Conservation (phyloP, 257 asterid genomes). For the Nicotiana sylvestris region DNA sequence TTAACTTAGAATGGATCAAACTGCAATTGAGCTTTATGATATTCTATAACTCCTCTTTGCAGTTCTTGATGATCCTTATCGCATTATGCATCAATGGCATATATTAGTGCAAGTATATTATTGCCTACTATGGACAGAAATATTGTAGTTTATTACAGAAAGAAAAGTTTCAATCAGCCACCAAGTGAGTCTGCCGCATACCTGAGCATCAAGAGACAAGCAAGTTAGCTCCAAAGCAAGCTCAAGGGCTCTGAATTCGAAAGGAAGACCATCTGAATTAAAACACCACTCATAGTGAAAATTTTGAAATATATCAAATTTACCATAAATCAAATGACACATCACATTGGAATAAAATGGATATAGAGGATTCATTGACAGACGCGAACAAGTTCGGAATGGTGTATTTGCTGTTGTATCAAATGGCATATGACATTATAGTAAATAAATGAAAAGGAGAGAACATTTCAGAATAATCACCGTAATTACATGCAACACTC, state of each 20-base stretch:
- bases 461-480: background rate
- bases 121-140: background rate
- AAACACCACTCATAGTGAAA: background rate
- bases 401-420: background rate
- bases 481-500: background rate
- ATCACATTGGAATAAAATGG: background rate
- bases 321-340: background rate
- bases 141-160: background rate
- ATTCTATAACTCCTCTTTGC: background rate
- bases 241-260: constrained; percentile 95
- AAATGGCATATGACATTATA: background rate
- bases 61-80: background rate
- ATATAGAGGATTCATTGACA: background rate
- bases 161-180: background rate
- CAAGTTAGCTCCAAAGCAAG: constrained; percentile 92
- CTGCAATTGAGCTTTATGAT: background rate
- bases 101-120: background rate
- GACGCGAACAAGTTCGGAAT: background rate
- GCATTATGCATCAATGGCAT: background rate
- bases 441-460: background rate
- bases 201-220: constrained; percentile 93
- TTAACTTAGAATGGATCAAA: background rate
- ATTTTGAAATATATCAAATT: background rate
- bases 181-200: constrained; percentile 29
- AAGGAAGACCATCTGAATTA: constrained; percentile 89